Base-by-base conservation (phyloP, 2,329 filamentous ascomycete genomes). In the Diplodia scrobiculata region DNA sequence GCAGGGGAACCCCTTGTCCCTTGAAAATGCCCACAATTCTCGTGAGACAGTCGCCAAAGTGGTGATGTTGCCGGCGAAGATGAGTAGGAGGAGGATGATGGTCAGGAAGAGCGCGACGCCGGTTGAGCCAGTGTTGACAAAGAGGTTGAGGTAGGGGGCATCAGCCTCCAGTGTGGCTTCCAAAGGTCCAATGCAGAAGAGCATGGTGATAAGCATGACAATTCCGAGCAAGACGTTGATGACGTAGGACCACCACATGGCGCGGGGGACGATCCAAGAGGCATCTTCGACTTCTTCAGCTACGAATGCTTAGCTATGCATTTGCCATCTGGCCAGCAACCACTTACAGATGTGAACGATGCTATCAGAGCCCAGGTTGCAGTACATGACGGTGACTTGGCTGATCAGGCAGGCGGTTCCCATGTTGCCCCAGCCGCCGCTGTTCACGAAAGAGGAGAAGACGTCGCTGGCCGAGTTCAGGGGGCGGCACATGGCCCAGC, bases 401-500 rank as follows among this genome's bases (percentile, higher is more conserved):
- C 67, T 68, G 50, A 71, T 66, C 25, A 72, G 50, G 51, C 69
- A 72, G 2, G 66, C 52, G 19, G 65, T 68, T 1, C 68, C 69
- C 41, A 68, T 51, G 51, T 71, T 70, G 53, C 59, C 60, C 70
- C 70, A 72, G 0, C 70, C 70, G 17, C 69, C 66, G n/a, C 58
- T 65, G 38, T 69, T 69, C 14, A 68, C 63, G 17, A 72, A 65
- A 3, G 67, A 36, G 5, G 65, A 17, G 47, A 70, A 70, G 17
- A 70, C 67, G 1, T 70, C 67, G 2, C 34, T 38, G 1, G 60
- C 41, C 17, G 36, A 14, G 38, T 67, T 69, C 25, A 63, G 53
- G 25, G 67, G 68, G 19, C 64, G 53, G 48, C 67, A 69, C 66
- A 67, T 66, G 5, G 70, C 70, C 71, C 72, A 73, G 19, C 73